Conservation (phyloP, 441 rosid genomes). For the Pelargonium hybrid region DNA sequence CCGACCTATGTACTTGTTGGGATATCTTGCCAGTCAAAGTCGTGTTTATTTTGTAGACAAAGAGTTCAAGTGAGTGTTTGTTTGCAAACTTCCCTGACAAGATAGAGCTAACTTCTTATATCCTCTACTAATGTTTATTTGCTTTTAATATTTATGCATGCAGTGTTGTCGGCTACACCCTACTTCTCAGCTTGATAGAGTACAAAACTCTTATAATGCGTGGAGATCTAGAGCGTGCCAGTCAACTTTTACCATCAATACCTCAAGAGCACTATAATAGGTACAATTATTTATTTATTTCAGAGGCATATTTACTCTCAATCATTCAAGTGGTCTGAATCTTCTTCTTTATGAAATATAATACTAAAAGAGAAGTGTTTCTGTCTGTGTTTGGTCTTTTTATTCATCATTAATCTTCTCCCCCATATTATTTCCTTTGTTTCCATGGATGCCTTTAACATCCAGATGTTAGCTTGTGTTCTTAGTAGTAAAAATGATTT, state of each 20-base stretch:
- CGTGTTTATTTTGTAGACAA: slow-evolving; percentile 92
- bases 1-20: slow-evolving; percentile 97
- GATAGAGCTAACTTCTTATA: not conserved
- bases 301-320: not conserved
- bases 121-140: slow-evolving; percentile 12
- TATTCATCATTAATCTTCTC: not conserved
- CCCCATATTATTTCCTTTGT: not conserved
- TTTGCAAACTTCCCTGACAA: not conserved
- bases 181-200: slow-evolving; percentile 95
- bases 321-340: not conserved
- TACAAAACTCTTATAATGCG: slow-evolving; percentile 99
- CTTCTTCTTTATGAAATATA: not conserved
- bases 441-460: not conserved
- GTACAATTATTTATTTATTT: slow-evolving; percentile 26
- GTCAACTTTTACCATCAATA: slow-evolving; percentile 75
- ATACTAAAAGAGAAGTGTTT: not conserved
- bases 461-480: not conserved
- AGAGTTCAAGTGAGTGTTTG: slow-evolving; percentile 79
- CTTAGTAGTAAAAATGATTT: not conserved
- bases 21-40: slow-evolving; percentile 91
- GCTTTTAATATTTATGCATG: slow-evolving; percentile 17
- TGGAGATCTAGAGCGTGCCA: slow-evolving; percentile 88
- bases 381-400: not conserved
- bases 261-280: slow-evolving; percentile 91
- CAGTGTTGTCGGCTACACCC: slow-evolving; percentile 92